Evolutionary conservation across 495 filamentous ascomycete species (phyloP).

Genomic region (Penicillium lagena): DNA sequence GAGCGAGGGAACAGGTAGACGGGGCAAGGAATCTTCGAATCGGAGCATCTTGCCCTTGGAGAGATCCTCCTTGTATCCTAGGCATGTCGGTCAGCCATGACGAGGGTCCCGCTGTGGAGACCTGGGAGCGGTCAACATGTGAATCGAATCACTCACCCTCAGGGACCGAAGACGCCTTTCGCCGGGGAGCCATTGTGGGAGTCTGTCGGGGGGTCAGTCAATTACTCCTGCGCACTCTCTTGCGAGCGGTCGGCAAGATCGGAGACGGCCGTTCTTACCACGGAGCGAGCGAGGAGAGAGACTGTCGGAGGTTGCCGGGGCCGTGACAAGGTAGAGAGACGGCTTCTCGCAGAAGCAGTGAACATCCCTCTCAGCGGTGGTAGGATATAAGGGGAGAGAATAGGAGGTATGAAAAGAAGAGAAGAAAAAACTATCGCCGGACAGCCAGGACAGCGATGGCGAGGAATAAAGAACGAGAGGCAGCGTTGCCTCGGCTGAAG

Average conservation of each 20-base stretch:
- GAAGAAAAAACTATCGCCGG: neutral
- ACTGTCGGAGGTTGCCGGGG: constrained; percentile 32
- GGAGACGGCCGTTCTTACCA: constrained; percentile 17
- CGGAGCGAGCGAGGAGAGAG: constrained; percentile 34
- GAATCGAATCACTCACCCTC: constrained; percentile 33
- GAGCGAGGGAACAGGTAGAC: constrained; percentile 83
- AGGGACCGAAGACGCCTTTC: constrained; percentile 41
- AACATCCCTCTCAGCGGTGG: constrained; percentile 36
- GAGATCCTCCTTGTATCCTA: constrained; percentile 88
- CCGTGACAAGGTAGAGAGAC: constrained; percentile 37
- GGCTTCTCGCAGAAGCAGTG: constrained; percentile 41
- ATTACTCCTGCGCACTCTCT: neutral
- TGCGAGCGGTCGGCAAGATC: neutral
- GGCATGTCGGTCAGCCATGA: neutral
- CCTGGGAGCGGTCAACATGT: constrained; percentile 13
- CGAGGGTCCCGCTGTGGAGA: neutral
- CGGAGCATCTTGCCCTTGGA: constrained; percentile 90
- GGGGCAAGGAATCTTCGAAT: constrained; percentile 92
- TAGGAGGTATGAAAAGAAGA: constrained; percentile 5
- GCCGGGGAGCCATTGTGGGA: constrained; percentile 36
- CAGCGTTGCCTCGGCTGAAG: neutral
- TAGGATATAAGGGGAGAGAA: constrained; percentile 3
- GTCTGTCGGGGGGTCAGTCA: constrained; percentile 19
- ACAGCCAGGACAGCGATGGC: no score
- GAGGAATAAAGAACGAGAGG: constrained; percentile 1